A percentile compares a stretch with the other conserved stretches of the same genome.
Conservation (phyloP, 192 early-diverging fungal species). For the Lobosporangium transversale region DNA sequence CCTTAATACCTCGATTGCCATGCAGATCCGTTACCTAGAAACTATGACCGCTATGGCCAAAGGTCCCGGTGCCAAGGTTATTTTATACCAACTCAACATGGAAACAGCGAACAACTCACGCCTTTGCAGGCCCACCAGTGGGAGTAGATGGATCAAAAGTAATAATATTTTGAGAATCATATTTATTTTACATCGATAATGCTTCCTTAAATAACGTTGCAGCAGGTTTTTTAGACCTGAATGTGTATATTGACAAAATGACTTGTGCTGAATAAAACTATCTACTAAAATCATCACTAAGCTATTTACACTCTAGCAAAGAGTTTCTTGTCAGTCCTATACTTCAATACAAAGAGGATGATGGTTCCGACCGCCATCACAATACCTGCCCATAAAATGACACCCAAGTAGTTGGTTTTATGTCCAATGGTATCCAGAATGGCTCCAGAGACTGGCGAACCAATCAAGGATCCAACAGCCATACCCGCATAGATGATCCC, state of each 20-base stretch:
- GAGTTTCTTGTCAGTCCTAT: slow-evolving; percentile 16
- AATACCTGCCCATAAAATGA: slow-evolving; percentile 34
- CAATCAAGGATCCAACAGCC: slow-evolving; percentile 39
- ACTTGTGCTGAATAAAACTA: no score
- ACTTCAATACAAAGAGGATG: slow-evolving; percentile 25
- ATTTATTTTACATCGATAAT: background rate
- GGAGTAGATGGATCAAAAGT: slow-evolving; percentile 34
- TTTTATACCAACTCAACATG: slow-evolving; percentile 66
- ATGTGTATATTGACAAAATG: no score
- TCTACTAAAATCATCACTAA: no score
- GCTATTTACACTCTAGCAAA: slow-evolving; percentile 10
- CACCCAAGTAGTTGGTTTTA: slow-evolving; percentile 30
- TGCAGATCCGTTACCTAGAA: slow-evolving; percentile 92
- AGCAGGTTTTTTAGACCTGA: no score
- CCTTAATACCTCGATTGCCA: slow-evolving; percentile 81
- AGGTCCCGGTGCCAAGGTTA: slow-evolving; percentile 74
- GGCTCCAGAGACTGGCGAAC: slow-evolving; percentile 46
- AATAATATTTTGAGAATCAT: slow-evolving; percentile 11
- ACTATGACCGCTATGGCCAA: slow-evolving; percentile 84
- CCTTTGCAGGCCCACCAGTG: slow-evolving; percentile 48
- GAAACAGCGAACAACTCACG: slow-evolving; percentile 15
- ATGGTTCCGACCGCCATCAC: slow-evolving; percentile 28
- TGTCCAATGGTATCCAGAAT: slow-evolving; percentile 34
- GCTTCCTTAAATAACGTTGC: no score
- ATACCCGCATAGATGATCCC: slow-evolving; percentile 47